Evolutionary conservation across 192 early-diverging fungal genomes (phyloP), one percentile per base, ranked within the genome.

Genomic region (Backusella sp.): DNA sequence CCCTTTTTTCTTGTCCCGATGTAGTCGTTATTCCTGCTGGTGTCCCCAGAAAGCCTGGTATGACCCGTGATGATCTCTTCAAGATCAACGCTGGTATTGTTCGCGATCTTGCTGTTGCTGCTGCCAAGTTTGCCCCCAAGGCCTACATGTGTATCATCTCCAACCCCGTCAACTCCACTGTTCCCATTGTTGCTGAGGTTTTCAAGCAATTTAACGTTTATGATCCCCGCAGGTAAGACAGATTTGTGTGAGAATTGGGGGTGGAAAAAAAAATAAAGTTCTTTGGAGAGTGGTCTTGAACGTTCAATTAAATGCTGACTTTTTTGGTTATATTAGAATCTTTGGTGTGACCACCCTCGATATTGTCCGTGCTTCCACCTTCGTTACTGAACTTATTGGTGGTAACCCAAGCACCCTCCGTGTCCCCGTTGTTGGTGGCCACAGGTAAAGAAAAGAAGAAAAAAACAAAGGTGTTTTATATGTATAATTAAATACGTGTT

Each of bases 11-110:
- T 36, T 69, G 8, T n/a, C 8, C 21, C 14, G 32, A 21, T 30
- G 19, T 9, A 74, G 93, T 99, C 68, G 94, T 99, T 67, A 98
- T 99, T 79, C 98, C 98, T 32, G 97, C 96, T 76, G 96, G 97
- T 82, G 94, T 99, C 17, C 97, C 97, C 71, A 92, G 97, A 82
- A 99, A 99, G 92, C 97, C 96, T 72, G 97, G 96, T 72, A 99
- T 99, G 97, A 96, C 96, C 75, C 94, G 97, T 83, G 96, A 99
- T 83, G 97, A 99, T 76, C 87, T 99, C 76, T 99, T 99, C 94
- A 99, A 98, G 90, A 96, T 90, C 87, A 97, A 97, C 84, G 96
- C 95, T 76, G 89, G 92, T 68, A 97, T 97, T 80, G 93, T 96
- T 77, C 90, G 89, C 75, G 88, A 81, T 75, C 88, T 96, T 49